phyloP scores from a whole-genome alignment of 768 basidiomycete genomes.

The Hebeloma cylindrosporum region DNA sequence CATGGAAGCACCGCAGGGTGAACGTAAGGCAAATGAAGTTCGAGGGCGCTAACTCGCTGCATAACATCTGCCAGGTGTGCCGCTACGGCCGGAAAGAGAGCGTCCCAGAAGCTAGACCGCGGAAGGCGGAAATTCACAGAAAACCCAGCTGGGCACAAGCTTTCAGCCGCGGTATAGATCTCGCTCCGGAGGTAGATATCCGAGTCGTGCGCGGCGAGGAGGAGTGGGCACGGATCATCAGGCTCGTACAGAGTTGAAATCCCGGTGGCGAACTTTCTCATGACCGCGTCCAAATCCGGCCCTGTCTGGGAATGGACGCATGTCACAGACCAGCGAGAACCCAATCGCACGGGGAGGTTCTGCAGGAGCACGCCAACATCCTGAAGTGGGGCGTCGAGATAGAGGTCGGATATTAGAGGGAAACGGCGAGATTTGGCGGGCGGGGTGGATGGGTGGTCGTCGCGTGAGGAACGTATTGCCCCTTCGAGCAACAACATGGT shows the following conservation, averaged over 20 bases:
- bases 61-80: constrained; percentile 5
- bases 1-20: constrained; percentile 13
- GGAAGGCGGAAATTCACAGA: constrained; percentile 10
- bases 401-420: constrained; percentile 10
- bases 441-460: neutral
- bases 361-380: constrained; percentile 14
- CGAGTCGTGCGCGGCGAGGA: constrained; percentile 7
- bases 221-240: neutral
- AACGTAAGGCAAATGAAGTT: constrained; percentile 12
- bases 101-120: constrained; percentile 7
- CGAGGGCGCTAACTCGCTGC: constrained; percentile 12
- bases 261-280: neutral
- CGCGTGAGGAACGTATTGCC: constrained; percentile 11
- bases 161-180: neutral
- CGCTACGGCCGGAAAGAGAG: constrained; percentile 12
- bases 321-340: constrained; percentile 12
- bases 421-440: neutral
- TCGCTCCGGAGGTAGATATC: constrained; percentile 8
- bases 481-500: constrained; percentile 13
- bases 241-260: neutral
- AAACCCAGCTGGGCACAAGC: constrained; percentile 1
- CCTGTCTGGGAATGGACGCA: constrained; percentile 13
- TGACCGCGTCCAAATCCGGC: constrained; percentile 12
- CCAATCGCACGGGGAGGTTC: constrained; percentile 8
- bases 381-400: constrained; percentile 11